Conservation (phyloP, 768 basidiomycete species). For the Sistotremastrum niveocremeum region DNA sequence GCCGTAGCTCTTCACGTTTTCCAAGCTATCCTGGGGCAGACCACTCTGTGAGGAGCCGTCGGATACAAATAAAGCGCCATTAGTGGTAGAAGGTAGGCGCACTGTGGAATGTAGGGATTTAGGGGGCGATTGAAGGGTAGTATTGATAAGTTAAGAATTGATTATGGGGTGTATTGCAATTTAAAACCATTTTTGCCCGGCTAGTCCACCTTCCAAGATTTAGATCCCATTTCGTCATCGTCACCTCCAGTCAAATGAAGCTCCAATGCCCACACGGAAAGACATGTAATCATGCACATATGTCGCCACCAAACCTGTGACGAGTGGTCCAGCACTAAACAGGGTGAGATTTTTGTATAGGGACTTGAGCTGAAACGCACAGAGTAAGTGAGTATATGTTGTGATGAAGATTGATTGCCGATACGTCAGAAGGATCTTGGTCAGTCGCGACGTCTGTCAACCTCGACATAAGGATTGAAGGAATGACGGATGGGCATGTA, state of each 20-base stretch:
- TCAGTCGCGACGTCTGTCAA: constrained; percentile 58
- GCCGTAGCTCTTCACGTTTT: constrained; percentile 3
- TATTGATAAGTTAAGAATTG: too few species aligned
- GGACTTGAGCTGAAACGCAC: constrained; percentile 29
- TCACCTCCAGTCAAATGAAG: constrained; percentile 68
- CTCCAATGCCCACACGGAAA: constrained; percentile 74
- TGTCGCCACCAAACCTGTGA: constrained; percentile 93
- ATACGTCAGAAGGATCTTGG: constrained; percentile 65
- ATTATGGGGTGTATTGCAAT: too few species aligned
- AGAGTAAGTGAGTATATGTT: constrained; percentile 74
- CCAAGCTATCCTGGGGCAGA: constrained; percentile 1
- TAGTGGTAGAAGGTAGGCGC: too few species aligned
- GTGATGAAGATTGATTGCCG: constrained; percentile 75
- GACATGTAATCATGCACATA: constrained; percentile 81
- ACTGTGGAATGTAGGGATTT: too few species aligned
- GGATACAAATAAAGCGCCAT: background rate
- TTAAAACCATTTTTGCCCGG: background rate
- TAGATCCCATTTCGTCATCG: constrained; percentile 37
- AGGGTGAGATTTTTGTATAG: background rate
- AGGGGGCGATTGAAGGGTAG: too few species aligned
- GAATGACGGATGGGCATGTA: background rate
- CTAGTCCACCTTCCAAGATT: constrained; percentile 73
- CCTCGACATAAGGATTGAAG: background rate
- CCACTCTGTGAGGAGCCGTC: background rate
- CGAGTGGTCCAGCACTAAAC: constrained; percentile 67